These are phyloP conservation scores for Solanum medicagineum DNA, from an alignment of 257 asterid genomes.

Conservation along the genomic window DNA sequence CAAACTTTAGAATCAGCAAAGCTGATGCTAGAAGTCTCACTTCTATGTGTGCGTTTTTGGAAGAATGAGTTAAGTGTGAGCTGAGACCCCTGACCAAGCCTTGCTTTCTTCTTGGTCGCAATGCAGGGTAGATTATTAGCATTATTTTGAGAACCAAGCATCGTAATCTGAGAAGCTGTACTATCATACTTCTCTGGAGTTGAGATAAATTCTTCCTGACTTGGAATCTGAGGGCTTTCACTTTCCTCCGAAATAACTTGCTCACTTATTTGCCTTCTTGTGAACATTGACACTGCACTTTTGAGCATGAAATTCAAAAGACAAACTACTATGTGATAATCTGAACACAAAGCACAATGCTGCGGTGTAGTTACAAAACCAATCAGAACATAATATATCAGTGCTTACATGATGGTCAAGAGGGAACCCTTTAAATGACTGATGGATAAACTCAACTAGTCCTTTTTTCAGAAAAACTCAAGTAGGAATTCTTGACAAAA, in stretches of 20 bases:
- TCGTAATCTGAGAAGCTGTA: constrained; percentile 10
- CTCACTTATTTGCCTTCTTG: constrained; percentile 42
- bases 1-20: constrained; percentile 22
- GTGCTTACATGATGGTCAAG: background rate
- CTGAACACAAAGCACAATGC: background rate
- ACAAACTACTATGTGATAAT: background rate
- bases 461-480: background rate
- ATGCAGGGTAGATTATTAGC: constrained; percentile 18
- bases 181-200: constrained; percentile 12
- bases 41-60: constrained; percentile 26
- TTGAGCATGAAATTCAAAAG: constrained; percentile 2
- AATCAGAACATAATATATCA: background rate
- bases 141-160: constrained; percentile 10
- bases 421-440: background rate
- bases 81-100: constrained; percentile 54
- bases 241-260: constrained; percentile 25
- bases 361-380: background rate
- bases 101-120: constrained; percentile 45
- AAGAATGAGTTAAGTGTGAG: constrained; percentile 82
- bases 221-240: constrained; percentile 14
- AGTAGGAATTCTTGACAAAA: background rate
- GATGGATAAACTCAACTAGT: background rate
- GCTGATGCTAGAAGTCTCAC: constrained; percentile 11
- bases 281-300: constrained; percentile 65
- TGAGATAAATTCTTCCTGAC: constrained; percentile 17